Conservation (phyloP, 345 rosid species). For the Eucalyptus erythrocorys region DNA sequence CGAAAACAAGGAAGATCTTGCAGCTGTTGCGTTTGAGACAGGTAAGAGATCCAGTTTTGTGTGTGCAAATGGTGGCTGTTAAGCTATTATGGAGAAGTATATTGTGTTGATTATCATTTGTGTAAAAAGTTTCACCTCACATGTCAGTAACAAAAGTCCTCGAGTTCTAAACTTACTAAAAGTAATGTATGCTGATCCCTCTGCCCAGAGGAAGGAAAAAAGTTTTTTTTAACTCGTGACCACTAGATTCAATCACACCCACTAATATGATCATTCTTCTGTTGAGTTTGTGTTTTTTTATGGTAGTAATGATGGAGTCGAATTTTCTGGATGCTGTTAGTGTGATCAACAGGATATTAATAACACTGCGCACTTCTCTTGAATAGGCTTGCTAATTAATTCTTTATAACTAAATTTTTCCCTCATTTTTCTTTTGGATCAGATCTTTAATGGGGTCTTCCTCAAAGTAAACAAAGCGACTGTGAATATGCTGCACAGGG, state of each 20-base stretch:
- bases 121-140: neutral
- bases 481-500: slow-evolving; percentile 82
- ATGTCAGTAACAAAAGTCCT: neutral
- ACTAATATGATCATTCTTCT: neutral
- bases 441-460: slow-evolving; percentile 94
- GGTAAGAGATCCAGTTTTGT: slow-evolving; percentile 13
- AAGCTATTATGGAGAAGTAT: neutral
- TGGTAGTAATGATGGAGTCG: neutral
- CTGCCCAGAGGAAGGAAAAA: neutral
- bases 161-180: neutral
- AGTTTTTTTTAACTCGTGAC: neutral
- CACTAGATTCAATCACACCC: neutral
- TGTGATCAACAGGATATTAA: neutral
- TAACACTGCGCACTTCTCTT: neutral
- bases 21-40: slow-evolving; percentile 94
- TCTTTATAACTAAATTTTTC: neutral
- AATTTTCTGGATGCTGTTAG: neutral
- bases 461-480: slow-evolving; percentile 91
- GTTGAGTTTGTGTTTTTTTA: neutral
- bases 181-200: neutral
- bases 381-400: neutral
- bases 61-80: neutral
- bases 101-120: neutral
- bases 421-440: neutral
- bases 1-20: slow-evolving; percentile 73